phyloP scores from a whole-genome alignment of 2,329 filamentous ascomycete species.

The Canariomyces notabilis region DNA sequence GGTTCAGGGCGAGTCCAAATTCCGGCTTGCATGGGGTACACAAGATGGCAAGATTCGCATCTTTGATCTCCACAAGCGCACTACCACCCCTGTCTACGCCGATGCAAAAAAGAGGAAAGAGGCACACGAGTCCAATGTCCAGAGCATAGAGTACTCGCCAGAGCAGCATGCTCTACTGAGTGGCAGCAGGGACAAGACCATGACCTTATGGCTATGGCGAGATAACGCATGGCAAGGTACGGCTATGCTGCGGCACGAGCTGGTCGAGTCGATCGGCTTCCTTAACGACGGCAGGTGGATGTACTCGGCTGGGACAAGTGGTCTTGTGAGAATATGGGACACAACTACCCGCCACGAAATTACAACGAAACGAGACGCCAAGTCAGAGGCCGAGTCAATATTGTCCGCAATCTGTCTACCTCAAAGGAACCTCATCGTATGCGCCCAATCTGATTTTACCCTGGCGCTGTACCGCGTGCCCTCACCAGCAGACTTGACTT shows the following conservation, averaged over 20 bases:
- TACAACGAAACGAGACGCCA: conserved; percentile 63
- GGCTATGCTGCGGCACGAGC: conserved; percentile 83
- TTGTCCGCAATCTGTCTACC: conserved; percentile 64
- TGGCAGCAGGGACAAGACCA: conserved; percentile 85
- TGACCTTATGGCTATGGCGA: conserved; percentile 95
- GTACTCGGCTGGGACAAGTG: conserved; percentile 81
- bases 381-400: conserved; percentile 61
- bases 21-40: conserved; percentile 81
- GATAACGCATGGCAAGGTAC: conserved; percentile 72
- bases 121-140: conserved; percentile 93
- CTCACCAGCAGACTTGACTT: conserved; percentile 34
- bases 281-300: conserved; percentile 64
- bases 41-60: conserved; percentile 91
- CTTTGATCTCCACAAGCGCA: conserved; percentile 85
- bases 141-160: conserved; percentile 74
- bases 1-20: conserved; percentile 48
- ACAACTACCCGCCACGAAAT: conserved; percentile 72
- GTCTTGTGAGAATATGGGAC: conserved; percentile 78
- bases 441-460: conserved; percentile 85
- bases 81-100: conserved; percentile 57
- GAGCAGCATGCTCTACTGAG: conserved; percentile 73
- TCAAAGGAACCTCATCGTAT: conserved; percentile 65
- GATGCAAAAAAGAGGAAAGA: conserved; percentile 49
- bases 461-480: conserved; percentile 63
- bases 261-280: conserved; percentile 80